These are phyloP conservation scores for Trametes polyzona DNA, from an alignment of 1,284 basidiomycete genomes.

Conservation along the genomic window DNA sequence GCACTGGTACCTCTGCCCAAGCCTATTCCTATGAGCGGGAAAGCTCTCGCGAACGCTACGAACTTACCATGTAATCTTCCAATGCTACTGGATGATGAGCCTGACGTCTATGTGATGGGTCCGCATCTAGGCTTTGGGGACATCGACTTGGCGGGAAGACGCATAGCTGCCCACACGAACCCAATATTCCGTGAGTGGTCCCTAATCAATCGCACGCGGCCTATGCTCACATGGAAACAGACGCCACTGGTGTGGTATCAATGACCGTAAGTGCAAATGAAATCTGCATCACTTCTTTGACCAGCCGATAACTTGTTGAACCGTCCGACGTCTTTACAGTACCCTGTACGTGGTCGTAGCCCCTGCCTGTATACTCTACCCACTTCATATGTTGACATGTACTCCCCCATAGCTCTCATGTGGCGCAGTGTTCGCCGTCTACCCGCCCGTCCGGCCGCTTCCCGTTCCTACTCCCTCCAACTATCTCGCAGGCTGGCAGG, in stretches of 20 bases:
- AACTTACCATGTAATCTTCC: constrained; percentile 17
- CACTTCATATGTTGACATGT: background rate
- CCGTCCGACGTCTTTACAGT: background rate
- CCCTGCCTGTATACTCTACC: no score
- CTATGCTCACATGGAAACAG: background rate
- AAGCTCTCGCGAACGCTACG: constrained; percentile 10
- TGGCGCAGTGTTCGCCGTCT: constrained; percentile 33
- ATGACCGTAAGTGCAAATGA: background rate
- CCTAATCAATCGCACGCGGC: no score
- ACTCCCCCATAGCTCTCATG: constrained; percentile 24
- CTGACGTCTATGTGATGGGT: background rate
- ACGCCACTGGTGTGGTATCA: constrained; percentile 18
- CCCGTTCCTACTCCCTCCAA: constrained; percentile 31
- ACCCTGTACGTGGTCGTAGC: constrained; percentile 6
- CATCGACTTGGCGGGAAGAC: constrained; percentile 15
- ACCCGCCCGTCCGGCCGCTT: constrained; percentile 29
- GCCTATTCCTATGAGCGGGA: constrained; percentile 27
- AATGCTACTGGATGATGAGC: background rate
- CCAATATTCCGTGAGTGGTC: constrained; percentile 23
- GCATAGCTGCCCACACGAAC: constrained; percentile 8
- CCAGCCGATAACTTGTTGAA: background rate
- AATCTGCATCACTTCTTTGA: no score
- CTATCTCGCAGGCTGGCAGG: constrained; percentile 25
- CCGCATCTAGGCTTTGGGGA: constrained; percentile 26
- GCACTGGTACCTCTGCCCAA: constrained; percentile 36